These are phyloP conservation scores for Mycena sp. DNA, from an alignment of 1,284 basidiomycete species.

Conservation along the genomic window DNA sequence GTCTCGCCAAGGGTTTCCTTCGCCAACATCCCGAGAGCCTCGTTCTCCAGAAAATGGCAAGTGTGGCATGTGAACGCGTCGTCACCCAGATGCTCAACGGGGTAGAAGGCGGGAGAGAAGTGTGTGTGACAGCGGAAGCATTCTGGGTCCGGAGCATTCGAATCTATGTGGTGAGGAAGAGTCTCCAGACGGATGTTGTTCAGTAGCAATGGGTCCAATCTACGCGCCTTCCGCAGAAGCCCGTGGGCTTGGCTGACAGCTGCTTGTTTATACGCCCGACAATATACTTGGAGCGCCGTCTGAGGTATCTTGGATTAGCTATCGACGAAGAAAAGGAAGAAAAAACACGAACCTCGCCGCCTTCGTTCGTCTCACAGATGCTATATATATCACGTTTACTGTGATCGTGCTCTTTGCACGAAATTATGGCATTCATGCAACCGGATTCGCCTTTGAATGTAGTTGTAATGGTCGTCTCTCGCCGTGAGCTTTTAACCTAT, in stretches of 20 bases:
- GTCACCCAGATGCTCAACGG: slow-evolving; percentile 12
- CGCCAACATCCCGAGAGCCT: slow-evolving; percentile 15
- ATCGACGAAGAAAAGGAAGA: slow-evolving; percentile 4
- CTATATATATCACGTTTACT: slow-evolving; percentile 77
- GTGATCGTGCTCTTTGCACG: slow-evolving; percentile 84
- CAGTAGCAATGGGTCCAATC: slow-evolving; percentile 74
- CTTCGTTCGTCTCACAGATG: slow-evolving; percentile 86
- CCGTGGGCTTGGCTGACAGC: slow-evolving; percentile 76
- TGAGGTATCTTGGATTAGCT: slow-evolving; percentile 40
- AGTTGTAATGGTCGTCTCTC: slow-evolving; percentile 70
- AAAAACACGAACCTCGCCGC: slow-evolving; percentile 67
- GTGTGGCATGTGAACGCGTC: slow-evolving; percentile 63
- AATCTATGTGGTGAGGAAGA: slow-evolving; percentile 20
- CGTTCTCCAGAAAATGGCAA: slow-evolving; percentile 54
- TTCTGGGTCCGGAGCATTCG: slow-evolving; percentile 43
- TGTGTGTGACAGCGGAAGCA: slow-evolving; percentile 52
- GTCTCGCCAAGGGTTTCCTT: slow-evolving; percentile 10
- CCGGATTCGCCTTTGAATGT: slow-evolving; percentile 92
- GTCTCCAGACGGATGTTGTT: slow-evolving; percentile 26
- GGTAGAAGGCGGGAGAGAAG: slow-evolving; percentile 55
- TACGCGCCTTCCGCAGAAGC: slow-evolving; percentile 85
- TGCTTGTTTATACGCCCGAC: slow-evolving; percentile 85
- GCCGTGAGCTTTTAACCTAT: slow-evolving; percentile 79
- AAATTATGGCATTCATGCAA: slow-evolving; percentile 82
- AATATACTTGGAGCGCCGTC: slow-evolving; percentile 90